These are phyloP conservation scores for Mucor irregularis DNA, from an alignment of 371 early-diverging fungal species.

Conservation along the genomic window DNA sequence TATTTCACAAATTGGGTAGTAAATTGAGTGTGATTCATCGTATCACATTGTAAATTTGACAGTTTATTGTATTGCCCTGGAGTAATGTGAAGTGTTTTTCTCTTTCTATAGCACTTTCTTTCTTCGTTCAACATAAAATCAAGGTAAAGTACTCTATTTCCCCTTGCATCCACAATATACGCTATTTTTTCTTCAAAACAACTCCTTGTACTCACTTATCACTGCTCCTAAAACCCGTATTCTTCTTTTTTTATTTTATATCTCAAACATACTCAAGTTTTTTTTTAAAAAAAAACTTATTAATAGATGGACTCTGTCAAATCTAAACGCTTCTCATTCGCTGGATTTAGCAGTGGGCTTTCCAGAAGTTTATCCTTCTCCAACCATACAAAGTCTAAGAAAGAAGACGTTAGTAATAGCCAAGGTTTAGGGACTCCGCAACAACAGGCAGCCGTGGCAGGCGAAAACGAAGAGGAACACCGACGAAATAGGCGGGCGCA, in stretches of 20 bases:
- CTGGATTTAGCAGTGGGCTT: constrained; percentile 25
- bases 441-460: neutral
- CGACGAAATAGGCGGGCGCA: constrained; percentile 23
- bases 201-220: neutral
- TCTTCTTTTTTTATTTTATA: neutral
- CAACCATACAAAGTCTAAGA: neutral
- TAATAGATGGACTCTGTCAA: constrained; percentile 19
- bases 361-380: constrained; percentile 22
- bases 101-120: too few relatives aligned
- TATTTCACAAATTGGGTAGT: neutral
- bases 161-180: neutral
- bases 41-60: neutral
- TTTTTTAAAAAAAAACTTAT: too few relatives aligned
- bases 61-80: neutral
- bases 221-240: too few relatives aligned
- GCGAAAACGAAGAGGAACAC: constrained; percentile 4
- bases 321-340: constrained; percentile 43
- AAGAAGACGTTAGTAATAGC: neutral
- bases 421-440: too few relatives aligned
- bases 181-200: neutral
- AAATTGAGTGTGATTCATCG: neutral
- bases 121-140: too few relatives aligned
- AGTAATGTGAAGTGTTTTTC: neutral
- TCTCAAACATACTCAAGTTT: too few relatives aligned
- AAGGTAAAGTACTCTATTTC: too few relatives aligned